Base-by-base conservation (phyloP, 768 basidiomycete genomes). In the Kwoniella heveanensis region DNA sequence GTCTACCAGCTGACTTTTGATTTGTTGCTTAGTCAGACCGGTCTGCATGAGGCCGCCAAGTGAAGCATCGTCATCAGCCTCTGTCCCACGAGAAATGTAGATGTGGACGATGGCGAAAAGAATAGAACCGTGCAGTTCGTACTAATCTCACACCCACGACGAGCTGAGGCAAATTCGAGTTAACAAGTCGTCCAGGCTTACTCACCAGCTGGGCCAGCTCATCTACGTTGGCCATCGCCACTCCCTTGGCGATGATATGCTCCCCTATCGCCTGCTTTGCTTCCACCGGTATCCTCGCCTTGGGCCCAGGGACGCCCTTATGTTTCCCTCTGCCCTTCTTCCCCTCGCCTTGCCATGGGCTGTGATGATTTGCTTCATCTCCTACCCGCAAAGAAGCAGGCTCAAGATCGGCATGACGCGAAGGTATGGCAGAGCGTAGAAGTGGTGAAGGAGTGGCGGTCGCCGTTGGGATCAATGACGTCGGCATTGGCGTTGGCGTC, bases 21-120 rank as follows among this genome's bases (percentile, higher is more conserved):
- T 70, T 53, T 73, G 71, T 29, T 65, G 62, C 29, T 55, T 66
- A 8, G 59, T 70, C 49, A 70, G 48, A 24, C 71, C 71, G 25
- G 68, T 70, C 71, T 73, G 39, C 19, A 32, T 17, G 17, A n/a
- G n/a, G n/a, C n/a, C n/a, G n/a, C n/a, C n/a, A n/a, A n/a, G n/a
- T n/a, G n/a, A n/a, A n/a, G n/a, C n/a, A n/a, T n/a, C n/a, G n/a
- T n/a, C n/a, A n/a, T n/a, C n/a, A n/a, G n/a, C n/a, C n/a, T n/a
- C n/a, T n/a, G n/a, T n/a, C n/a, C n/a, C n/a, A n/a, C n/a, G n/a
- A n/a, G n/a, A n/a, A n/a, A n/a, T n/a, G n/a, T n/a, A n/a, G n/a
- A n/a, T n/a, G n/a, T n/a, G n/a, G n/a, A n/a, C n/a, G n/a, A n/a
- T n/a, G n/a, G n/a, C n/a, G n/a, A n/a, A n/a, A n/a, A n/a, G n/a